Conservation (phyloP, 805 yeast genomes). For the Candida jianshihensis region DNA sequence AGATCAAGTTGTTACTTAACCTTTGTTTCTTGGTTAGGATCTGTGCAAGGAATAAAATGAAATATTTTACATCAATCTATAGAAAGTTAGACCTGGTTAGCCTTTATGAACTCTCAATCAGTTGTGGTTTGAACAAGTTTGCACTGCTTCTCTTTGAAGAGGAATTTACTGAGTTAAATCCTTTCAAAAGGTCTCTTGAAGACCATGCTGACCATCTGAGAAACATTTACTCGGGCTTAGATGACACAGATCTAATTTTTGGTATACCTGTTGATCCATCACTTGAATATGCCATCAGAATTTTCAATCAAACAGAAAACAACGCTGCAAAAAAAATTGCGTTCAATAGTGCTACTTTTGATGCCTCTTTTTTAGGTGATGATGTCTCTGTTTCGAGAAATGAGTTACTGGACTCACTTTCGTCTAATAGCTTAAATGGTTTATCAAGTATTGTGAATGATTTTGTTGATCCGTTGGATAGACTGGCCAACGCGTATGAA, state of each 20-base stretch:
- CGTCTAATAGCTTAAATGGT: slow-evolving; percentile 50
- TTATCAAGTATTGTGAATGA: slow-evolving; percentile 40
- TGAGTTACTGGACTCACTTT: slow-evolving; percentile 31
- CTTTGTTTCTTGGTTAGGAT: slow-evolving; percentile 23
- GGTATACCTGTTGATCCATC: slow-evolving; percentile 60
- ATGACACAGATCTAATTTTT: slow-evolving; percentile 54
- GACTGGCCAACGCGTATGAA: slow-evolving; percentile 33
- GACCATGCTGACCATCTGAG: slow-evolving; percentile 14
- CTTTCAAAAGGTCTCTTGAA: not conserved
- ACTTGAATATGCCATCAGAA: slow-evolving; percentile 41
- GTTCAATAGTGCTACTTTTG: slow-evolving; percentile 52
- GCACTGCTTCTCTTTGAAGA: slow-evolving; percentile 33
- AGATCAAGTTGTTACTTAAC: slow-evolving; percentile 12
- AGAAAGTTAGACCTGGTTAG: slow-evolving; percentile 12
- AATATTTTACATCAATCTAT: slow-evolving; percentile 15
- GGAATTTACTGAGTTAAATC: too few relatives aligned
- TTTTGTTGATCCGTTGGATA: slow-evolving; percentile 6
- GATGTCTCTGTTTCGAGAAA: slow-evolving; percentile 5
- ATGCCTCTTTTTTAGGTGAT: slow-evolving; percentile 28
- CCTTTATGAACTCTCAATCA: slow-evolving; percentile 17
- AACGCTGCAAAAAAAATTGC: slow-evolving; percentile 37
- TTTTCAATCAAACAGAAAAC: slow-evolving; percentile 27
- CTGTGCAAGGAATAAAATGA: slow-evolving; percentile 14
- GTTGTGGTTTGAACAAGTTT: slow-evolving; percentile 20
- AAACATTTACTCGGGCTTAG: slow-evolving; percentile 43